Evolutionary conservation across 148 eudicot species (phyloP).

Genomic region (Camellia sinensis): DNA sequence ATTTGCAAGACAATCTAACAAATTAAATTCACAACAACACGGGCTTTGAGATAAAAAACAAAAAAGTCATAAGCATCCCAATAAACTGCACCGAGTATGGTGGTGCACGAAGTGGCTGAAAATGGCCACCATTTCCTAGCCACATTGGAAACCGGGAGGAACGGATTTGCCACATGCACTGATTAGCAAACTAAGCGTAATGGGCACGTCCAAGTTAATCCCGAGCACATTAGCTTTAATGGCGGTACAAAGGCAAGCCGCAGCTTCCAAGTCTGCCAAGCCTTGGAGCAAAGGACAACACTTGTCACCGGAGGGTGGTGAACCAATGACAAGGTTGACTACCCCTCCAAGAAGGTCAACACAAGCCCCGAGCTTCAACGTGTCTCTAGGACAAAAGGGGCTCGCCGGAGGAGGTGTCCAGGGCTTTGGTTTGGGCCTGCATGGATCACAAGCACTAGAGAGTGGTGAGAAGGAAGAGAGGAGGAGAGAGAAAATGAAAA

Average conservation of each 20-base stretch:
- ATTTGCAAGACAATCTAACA: too few relatives aligned
- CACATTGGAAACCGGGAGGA: constrained; percentile 41
- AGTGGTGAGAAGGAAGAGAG: constrained; percentile 22
- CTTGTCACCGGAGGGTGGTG: constrained; percentile 22
- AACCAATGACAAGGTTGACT: constrained; percentile 20
- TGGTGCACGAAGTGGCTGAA: too few relatives aligned
- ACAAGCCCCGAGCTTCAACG: constrained; percentile 38
- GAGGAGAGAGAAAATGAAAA: constrained; percentile 24
- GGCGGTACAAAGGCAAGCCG: constrained; percentile 41
- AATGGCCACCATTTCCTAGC: neutral
- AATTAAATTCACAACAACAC: too few relatives aligned
- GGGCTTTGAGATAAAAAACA: too few relatives aligned
- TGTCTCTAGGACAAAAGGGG: constrained; percentile 39
- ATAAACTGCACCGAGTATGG: too few relatives aligned
- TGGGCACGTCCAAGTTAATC: constrained; percentile 36
- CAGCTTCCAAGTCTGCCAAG: constrained; percentile 36
- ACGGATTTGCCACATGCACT: constrained; percentile 34
- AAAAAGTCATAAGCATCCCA: too few relatives aligned
- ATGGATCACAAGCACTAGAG: constrained; percentile 20
- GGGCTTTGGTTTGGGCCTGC: constrained; percentile 18
- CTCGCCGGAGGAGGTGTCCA: constrained; percentile 14
- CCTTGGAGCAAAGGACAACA: constrained; percentile 37
- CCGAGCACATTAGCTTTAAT: constrained; percentile 41
- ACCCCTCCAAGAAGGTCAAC: constrained; percentile 35
- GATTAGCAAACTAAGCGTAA: constrained; percentile 29